These are phyloP conservation scores for Angomonas ambiguus DNA, from an alignment of 208 protist genomes.

Conservation along the genomic window DNA sequence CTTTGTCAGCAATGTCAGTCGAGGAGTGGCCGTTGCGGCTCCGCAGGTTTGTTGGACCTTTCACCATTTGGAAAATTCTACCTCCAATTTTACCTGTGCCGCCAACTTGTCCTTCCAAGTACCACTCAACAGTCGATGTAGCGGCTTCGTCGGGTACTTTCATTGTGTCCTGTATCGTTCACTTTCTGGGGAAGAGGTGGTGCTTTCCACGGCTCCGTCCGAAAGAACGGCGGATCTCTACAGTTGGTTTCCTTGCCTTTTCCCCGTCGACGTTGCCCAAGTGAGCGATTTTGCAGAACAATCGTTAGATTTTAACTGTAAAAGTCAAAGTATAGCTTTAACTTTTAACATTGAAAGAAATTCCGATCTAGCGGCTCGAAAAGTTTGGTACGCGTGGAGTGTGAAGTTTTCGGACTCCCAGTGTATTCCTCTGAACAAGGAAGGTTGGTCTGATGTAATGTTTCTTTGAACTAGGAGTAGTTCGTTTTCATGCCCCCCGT, in stretches of 20 bases:
- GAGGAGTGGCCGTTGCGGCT: constrained; percentile 34
- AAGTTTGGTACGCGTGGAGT: constrained; percentile 80
- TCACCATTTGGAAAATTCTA: constrained; percentile 24
- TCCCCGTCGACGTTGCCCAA: constrained; percentile 49
- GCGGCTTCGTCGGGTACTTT: constrained; percentile 74
- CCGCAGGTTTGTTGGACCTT: constrained; percentile 85
- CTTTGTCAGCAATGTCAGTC: constrained; percentile 66
- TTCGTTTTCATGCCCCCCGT: constrained; percentile 3
- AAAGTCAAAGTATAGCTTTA: constrained; percentile 16
- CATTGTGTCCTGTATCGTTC: constrained; percentile 47
- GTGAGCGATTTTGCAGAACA: constrained; percentile 27
- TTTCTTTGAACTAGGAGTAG: constrained; percentile 11
- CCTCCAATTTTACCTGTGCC: constrained; percentile 11
- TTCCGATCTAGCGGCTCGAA: constrained; percentile 14
- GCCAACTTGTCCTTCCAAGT: constrained; percentile 39
- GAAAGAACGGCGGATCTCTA: constrained; percentile 61
- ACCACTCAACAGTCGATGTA: constrained; percentile 33
- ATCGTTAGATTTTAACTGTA: background rate
- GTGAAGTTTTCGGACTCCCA: constrained; percentile 16
- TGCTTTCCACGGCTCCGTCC: constrained; percentile 16
- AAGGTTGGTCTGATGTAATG: constrained; percentile 67
- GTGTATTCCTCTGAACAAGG: constrained; percentile 37
- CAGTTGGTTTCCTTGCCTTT: constrained; percentile 86
- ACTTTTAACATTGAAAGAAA: constrained; percentile 35
- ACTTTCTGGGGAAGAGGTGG: constrained; percentile 11